These are phyloP conservation scores for Arachnopeziza araneosa DNA, from an alignment of 2,329 filamentous ascomycete genomes.

Conservation along the genomic window DNA sequence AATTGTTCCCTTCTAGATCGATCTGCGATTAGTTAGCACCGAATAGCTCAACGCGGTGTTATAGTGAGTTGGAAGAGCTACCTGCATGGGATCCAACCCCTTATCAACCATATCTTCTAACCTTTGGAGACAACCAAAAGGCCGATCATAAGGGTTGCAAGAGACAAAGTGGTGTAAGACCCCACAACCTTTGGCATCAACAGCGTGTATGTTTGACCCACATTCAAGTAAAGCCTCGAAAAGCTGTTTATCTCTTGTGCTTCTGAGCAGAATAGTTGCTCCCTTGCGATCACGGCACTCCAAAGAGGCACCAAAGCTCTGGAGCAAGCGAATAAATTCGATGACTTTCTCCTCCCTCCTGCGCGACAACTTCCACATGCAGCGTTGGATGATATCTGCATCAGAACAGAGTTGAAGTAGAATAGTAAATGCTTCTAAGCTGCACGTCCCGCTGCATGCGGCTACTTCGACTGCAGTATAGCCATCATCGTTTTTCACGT, in stretches of 20 bases:
- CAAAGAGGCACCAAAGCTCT: slow-evolving; percentile 5
- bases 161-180: slow-evolving; percentile 2
- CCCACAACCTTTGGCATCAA: slow-evolving; percentile 7
- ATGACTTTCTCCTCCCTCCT: slow-evolving; percentile 2
- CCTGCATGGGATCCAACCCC: neutral
- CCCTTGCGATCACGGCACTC: slow-evolving; percentile 6
- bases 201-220: slow-evolving; percentile 9
- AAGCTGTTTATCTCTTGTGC: neutral
- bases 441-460: neutral
- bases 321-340: slow-evolving; percentile 6
- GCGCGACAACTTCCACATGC: slow-evolving; percentile 7
- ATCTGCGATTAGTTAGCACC: neutral
- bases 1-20: slow-evolving; percentile 7
- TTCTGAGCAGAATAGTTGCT: neutral
- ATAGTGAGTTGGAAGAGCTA: neutral
- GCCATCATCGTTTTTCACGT: slow-evolving; percentile 7
- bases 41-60: neutral
- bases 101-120: neutral
- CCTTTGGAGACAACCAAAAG: neutral
- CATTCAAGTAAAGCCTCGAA: slow-evolving; percentile 9
- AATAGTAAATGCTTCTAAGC: slow-evolving; percentile 5
- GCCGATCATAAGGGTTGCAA: neutral
- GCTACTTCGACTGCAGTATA: slow-evolving; percentile 6
- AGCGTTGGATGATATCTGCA: neutral
- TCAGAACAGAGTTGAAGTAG: slow-evolving; percentile 8